phyloP scores from a whole-genome alignment of 1,284 basidiomycete genomes.

The Afroboletus lepidellus region DNA sequence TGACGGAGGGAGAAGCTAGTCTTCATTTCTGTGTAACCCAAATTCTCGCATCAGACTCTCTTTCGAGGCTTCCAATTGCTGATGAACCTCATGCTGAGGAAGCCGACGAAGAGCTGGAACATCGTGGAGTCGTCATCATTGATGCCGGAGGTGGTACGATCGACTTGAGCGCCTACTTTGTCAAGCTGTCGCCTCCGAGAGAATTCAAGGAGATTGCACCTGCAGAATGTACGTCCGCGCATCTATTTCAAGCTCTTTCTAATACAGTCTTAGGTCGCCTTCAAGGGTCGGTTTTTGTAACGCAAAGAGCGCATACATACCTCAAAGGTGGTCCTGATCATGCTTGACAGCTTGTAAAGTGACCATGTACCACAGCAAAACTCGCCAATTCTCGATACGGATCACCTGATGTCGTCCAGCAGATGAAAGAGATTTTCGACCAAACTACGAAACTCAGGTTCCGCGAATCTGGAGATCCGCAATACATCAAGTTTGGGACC shows the following conservation, averaged over 20 bases:
- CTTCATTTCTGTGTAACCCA: conserved; percentile 5
- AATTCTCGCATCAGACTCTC: not conserved
- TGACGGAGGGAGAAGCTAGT: conserved; percentile 40
- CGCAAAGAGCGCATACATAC: conserved; percentile 35
- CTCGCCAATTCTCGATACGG: conserved; percentile 31
- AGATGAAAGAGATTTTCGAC: conserved; percentile 45
- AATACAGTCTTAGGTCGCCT: conserved; percentile 24
- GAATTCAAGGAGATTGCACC: conserved; percentile 39
- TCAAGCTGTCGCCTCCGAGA: conserved; percentile 24
- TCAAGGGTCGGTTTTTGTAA: conserved; percentile 41
- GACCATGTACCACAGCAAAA: conserved; percentile 26
- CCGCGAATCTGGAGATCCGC: conserved; percentile 36
- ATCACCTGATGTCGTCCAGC: conserved; percentile 35
- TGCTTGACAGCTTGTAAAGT: conserved; percentile 1
- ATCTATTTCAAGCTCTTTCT: not conserved
- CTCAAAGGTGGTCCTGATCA: conserved; percentile 28
- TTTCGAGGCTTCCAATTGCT: not conserved
- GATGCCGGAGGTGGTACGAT: conserved; percentile 34
- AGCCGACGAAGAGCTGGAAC: not conserved
- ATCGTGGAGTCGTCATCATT: conserved; percentile 43
- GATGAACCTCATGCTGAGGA: not conserved
- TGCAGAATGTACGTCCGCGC: conserved; percentile 34
- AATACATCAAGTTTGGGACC: conserved; percentile 47
- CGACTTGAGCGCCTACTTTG: conserved; percentile 44
- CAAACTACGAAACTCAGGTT: conserved; percentile 47